Evolutionary conservation across 2,329 filamentous ascomycete species (phyloP).

Genomic region (Fusarium pilosicola): DNA sequence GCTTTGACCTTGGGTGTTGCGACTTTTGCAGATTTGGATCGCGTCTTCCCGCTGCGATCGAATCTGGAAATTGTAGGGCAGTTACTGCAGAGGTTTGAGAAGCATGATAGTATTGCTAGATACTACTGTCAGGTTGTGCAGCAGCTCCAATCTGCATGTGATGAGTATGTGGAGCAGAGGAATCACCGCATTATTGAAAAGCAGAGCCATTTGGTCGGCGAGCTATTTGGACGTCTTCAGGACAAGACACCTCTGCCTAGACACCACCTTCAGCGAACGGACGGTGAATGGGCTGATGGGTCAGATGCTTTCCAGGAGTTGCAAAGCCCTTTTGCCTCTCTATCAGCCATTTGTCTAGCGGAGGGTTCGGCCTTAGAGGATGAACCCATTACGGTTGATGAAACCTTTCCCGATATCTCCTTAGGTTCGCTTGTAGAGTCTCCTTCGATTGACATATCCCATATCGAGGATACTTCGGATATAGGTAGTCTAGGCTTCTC

Average conservation of each 20-base stretch:
- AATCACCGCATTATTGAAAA: neutral
- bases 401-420: too few relatives aligned
- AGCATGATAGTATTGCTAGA: neutral
- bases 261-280: accelerated
- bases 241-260: neutral
- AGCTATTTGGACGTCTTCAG: neutral
- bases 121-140: neutral
- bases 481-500: neutral
- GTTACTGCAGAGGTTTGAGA: neutral
- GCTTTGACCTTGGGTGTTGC: neutral
- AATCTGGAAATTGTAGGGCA: accelerated
- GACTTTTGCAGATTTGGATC: neutral
- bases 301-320: too few relatives aligned
- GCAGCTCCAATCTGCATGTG: neutral
- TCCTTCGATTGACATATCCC: neutral
- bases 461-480: neutral
- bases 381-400: neutral
- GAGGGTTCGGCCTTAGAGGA: too few relatives aligned
- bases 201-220: neutral
- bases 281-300: neutral
- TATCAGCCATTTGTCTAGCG: neutral
- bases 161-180: neutral
- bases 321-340: neutral
- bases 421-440: too few relatives aligned
- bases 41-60: neutral